These are phyloP conservation scores for Penicillium atrosanguineum DNA, from an alignment of 495 filamentous ascomycete species.

Conservation along the genomic window DNA sequence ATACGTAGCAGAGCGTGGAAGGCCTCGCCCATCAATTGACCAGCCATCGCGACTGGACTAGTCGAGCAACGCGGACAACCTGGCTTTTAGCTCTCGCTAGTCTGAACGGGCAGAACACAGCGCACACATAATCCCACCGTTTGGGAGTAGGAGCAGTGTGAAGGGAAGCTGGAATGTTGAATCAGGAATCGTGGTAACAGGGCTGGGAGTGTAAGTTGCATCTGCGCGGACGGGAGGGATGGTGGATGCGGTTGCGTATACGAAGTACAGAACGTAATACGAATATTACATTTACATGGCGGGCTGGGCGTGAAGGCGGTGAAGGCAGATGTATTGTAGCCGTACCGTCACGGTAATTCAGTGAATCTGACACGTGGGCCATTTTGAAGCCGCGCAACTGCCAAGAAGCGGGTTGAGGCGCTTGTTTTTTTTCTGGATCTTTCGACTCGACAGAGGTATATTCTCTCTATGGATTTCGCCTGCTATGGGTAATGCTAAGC, in stretches of 20 bases:
- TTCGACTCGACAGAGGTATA: background rate
- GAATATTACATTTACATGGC: background rate
- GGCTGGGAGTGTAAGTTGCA: slow-evolving; percentile 20
- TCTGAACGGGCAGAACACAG: slow-evolving; percentile 22
- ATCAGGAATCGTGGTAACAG: slow-evolving; percentile 1
- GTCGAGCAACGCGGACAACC: slow-evolving; percentile 27
- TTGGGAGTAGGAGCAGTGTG: slow-evolving; percentile 4
- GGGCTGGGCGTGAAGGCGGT: too few species aligned
- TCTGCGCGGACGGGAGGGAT: slow-evolving; percentile 18
- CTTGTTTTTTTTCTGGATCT: background rate
- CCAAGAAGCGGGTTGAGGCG: slow-evolving; percentile 12
- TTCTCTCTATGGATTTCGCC: background rate
- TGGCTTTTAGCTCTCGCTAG: slow-evolving; percentile 33
- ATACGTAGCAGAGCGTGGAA: slow-evolving; percentile 41
- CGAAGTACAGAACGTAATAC: slow-evolving; percentile 8
- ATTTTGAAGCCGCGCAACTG: slow-evolving; percentile 14
- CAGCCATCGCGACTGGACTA: slow-evolving; percentile 35
- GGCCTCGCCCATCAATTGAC: slow-evolving; percentile 37
- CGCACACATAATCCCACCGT: slow-evolving; percentile 37
- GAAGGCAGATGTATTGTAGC: background rate
- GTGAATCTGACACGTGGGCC: slow-evolving; percentile 19
- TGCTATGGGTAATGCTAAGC: background rate
- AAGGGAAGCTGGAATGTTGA: slow-evolving; percentile 1
- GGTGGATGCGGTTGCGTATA: slow-evolving; percentile 10
- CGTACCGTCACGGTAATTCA: slow-evolving; percentile 6